A percentile compares a stretch with the other conserved stretches of the same genome.
Evolutionary conservation across 768 basidiomycete species (phyloP).

Genomic region (Leccinellum luteum): DNA sequence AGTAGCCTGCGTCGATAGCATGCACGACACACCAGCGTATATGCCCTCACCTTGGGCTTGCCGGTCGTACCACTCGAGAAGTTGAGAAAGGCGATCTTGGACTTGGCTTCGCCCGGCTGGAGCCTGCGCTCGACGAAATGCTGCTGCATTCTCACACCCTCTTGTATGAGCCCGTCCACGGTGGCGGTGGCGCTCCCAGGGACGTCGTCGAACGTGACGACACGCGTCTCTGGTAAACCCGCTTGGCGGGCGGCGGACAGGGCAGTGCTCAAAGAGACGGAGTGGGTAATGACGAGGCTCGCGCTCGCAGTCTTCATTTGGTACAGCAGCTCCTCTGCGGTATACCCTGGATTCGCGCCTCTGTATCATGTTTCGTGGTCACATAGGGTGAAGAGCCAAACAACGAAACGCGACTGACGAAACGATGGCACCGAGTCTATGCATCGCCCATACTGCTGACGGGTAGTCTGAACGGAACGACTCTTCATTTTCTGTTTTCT

Average conservation of each 20-base stretch:
- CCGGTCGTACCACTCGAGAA: slow-evolving; percentile 81
- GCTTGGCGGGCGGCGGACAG: slow-evolving; percentile 29
- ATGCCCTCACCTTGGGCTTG: slow-evolving; percentile 29
- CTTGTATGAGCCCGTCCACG: slow-evolving; percentile 51
- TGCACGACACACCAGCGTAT: not conserved
- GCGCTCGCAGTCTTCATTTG: slow-evolving; percentile 31
- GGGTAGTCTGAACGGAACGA: slow-evolving; percentile 46
- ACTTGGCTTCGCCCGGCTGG: slow-evolving; percentile 55
- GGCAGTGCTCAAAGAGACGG: slow-evolving; percentile 27
- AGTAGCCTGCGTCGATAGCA: not conserved
- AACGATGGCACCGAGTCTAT: slow-evolving; percentile 54
- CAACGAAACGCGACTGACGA: slow-evolving; percentile 40
- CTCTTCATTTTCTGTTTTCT: not conserved
- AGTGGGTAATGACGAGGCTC: slow-evolving; percentile 31
- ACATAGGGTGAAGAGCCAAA: not conserved
- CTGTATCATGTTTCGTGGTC: slow-evolving; percentile 11
- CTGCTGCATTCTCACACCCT: slow-evolving; percentile 31
- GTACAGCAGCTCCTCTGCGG: slow-evolving; percentile 29
- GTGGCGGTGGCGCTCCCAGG: slow-evolving; percentile 22
- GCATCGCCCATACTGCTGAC: slow-evolving; percentile 56
- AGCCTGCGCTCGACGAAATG: slow-evolving; percentile 48
- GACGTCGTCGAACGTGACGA: slow-evolving; percentile 26
- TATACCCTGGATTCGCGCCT: slow-evolving; percentile 37
- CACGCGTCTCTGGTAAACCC: slow-evolving; percentile 29
- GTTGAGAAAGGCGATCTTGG: slow-evolving; percentile 61